These are phyloP conservation scores for Vigna angularis DNA, from an alignment of 306 rosid genomes.

Conservation along the genomic window DNA sequence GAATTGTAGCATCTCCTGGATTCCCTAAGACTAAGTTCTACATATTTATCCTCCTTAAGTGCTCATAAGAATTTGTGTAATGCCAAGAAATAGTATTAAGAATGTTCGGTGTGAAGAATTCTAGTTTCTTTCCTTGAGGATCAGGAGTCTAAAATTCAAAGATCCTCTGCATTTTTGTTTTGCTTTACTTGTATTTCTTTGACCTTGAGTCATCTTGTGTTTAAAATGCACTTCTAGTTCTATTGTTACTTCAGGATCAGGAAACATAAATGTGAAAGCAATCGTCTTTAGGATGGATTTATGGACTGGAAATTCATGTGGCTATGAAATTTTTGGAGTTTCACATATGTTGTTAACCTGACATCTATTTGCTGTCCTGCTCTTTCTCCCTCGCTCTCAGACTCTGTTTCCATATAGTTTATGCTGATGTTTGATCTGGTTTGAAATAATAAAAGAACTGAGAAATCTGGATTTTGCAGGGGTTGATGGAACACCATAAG, in stretches of 20 bases:
- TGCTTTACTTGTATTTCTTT: conserved; percentile 29
- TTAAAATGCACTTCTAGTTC: conserved; percentile 10
- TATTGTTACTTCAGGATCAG: conserved; percentile 3
- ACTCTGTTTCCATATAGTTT: conserved; percentile 11
- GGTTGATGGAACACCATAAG: conserved; percentile 80
- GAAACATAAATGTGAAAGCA: conserved; percentile 9
- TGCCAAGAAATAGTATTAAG: too few relatives aligned
- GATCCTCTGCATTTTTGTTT: not conserved
- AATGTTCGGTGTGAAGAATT: too few relatives aligned
- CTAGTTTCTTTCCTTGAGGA: too few relatives aligned
- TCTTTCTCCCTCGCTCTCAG: conserved; percentile 5
- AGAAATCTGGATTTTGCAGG: conserved; percentile 59
- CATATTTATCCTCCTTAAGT: too few relatives aligned
- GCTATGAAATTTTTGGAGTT: conserved; percentile 30
- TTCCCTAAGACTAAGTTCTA: too few relatives aligned
- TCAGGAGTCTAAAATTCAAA: not conserved
- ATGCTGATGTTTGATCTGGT: conserved; percentile 26
- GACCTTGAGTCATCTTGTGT: conserved; percentile 22
- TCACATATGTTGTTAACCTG: conserved; percentile 1
- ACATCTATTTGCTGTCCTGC: conserved; percentile 29
- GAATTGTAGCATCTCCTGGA: too few relatives aligned
- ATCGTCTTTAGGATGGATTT: conserved; percentile 11
- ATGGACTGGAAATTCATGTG: conserved; percentile 27
- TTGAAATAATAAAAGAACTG: conserved; percentile 34
- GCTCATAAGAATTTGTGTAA: too few relatives aligned